Percentiles rank a stretch among this genome's conserved stretches.
These are phyloP conservation scores for Cavenderia fasciculata DNA, from an alignment of 78 protist genomes.

Conservation along the genomic window DNA sequence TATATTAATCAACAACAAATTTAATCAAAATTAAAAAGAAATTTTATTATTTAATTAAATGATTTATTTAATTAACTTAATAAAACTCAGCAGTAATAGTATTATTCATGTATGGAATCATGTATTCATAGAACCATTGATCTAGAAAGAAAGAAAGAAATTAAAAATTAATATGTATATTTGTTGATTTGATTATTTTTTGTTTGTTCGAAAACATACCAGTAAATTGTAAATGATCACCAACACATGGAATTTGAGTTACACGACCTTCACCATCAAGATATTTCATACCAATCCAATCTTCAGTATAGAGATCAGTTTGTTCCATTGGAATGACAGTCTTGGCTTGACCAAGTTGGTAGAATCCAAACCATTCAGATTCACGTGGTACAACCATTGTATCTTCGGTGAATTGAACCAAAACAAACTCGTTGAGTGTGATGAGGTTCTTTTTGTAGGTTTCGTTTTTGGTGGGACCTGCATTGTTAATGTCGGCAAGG, in stretches of 20 bases:
- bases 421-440: constrained; percentile 61
- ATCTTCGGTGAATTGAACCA: constrained; percentile 77
- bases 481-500: constrained; percentile 85
- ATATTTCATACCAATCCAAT: constrained; percentile 76
- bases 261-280: constrained; percentile 53
- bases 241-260: constrained; percentile 28
- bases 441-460: constrained; percentile 76
- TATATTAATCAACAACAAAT: neutral
- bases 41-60: no score
- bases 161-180: no score
- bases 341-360: neutral
- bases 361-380: constrained; percentile 61
- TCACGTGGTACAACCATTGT: constrained; percentile 86
- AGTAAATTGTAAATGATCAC: constrained; percentile 80
- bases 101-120: constrained; percentile 63
- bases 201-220: no score
- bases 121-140: constrained; percentile 60
- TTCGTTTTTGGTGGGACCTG: constrained; percentile 43
- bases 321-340: constrained; percentile 55
- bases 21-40: no score
- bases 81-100: no score
- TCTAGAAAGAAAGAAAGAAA: no score
- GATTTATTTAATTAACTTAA: no score
- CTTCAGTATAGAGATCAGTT: constrained; percentile 68
- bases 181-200: no score